Evolutionary conservation across 495 filamentous ascomycete genomes (phyloP), one percentile per base, ranked within the genome.

Genomic region (Mycothermus thermophilus): DNA sequence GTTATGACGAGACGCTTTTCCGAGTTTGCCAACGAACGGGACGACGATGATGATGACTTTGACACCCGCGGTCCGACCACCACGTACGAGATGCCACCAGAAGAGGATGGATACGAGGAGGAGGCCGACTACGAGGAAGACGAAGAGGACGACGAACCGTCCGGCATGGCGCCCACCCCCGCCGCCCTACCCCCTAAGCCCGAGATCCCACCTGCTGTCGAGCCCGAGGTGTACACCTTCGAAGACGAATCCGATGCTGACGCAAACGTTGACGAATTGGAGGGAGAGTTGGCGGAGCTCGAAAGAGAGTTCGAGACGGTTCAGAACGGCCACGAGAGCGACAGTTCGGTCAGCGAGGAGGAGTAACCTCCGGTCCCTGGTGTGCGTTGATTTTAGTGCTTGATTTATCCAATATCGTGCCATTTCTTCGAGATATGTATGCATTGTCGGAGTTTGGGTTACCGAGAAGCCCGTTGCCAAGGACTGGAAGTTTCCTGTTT

Each of bases 241-340:
- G n/a, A n/a, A n/a, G 42, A 45, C 17, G 34, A 52, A 17, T 53
- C 46, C 15, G 38, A 58, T 8, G 52, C 54, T 2, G 45, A 51
- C 29, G 33, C 7, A 0, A 38, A 42, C 9, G 34, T 19, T 10
- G 14, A 38, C n/a, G 35, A 37, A 9, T 45, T 64, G 10, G 63
- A 63, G 30, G n/a, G n/a, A n/a, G n/a, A n/a, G n/a, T n/a, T n/a
- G n/a, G 58, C 55, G 9, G 58, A 52, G 32, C 34, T 64, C 18
- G 46, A 57, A 27, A 51, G 40, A 8, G 57, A 57, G 41, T 42
- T 64, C 13, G 43, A 32, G 2, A 46, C 57, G 29, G 38, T 35
- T 10, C 17, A 42, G 42, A 37, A 40, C 11, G 55, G 29, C 9
- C 22, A 35, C 16, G 48, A 49, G 4, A 44, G 42, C 13, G 52